Evolutionary conservation across 1,139 yeast genomes (phyloP), one percentile per base, ranked within the genome.

Genomic region (Hansenula lynferdii): DNA sequence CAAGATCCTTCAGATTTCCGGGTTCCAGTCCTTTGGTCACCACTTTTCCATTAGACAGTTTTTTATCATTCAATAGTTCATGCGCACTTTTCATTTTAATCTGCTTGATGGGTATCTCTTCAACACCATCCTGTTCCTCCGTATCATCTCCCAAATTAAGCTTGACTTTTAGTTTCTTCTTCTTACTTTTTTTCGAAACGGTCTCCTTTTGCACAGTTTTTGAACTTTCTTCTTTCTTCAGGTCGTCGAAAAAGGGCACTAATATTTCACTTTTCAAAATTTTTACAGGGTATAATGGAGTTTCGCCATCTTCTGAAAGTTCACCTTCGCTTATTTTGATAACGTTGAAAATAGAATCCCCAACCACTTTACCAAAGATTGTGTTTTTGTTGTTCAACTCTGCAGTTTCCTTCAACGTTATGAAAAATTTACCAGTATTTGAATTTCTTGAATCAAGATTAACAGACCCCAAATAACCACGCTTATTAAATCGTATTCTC

Each of bases 291-390:
- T 69, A 77, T 19, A 76, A 36, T 1, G 82, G 83, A 25, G 56
- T 53, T 18, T 60, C 64, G 1, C 64, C 65, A 19, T 66, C 67
- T 0, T 61, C 61, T 6, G 60, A 59, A 26, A 71, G 47, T 41
- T 78, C 84, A 11, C 72, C 65, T 31, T 75, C 75, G 3, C 70
- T 62, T 9, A 83, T 79, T 37, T 67, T 65, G 33, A 72, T 58
- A 11, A 80, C 70, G 30, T 70, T 77, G 61, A 72, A 74, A 6
- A 79, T 69, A 0, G 84, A 67, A 24, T 77, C 78, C 2, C 81
- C 87, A 3, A 69, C 70, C 11, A 85, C 64, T 43, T 75, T 72
- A 1, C 95, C 95, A 51, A 85, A 68, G 15, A 80, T 54, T 0
- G 80, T 77, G 44, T 69, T 68, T 41, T 66, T 66, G 24, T 67